Evolutionary conservation across 139 green algal species (phyloP), one percentile per base, ranked within the genome.

Genomic region (Zygnema cylindricum): DNA sequence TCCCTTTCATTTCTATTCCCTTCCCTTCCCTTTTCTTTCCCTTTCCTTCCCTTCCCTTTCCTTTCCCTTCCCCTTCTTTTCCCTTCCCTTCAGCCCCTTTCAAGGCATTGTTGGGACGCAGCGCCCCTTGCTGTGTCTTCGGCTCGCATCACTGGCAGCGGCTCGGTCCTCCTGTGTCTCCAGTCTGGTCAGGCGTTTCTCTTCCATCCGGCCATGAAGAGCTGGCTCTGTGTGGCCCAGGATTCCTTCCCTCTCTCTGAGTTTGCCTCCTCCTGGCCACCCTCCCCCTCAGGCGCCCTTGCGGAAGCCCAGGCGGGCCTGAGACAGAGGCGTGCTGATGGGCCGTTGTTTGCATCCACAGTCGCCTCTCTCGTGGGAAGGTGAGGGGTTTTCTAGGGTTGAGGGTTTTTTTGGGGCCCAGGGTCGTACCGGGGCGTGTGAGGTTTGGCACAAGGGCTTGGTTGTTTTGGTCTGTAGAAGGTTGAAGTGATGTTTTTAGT

Each of bases 181-280:
- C 35, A 40, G 32, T 89, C 87, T 40, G 33, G 85, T 25, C 7
- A 90, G 3, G 85, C 85, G 21, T 91, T 84, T 33, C 11, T 89
- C 79, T 90, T 81, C 79, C 85, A 90, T 42, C 2, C 76, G 1
- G 85, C 35, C 1, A 91, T 90, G 81, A 38, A 55, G 30, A 22
- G 1, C 2, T 90, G 85, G 85, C 49, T 90, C 25, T 54, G 79
- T 16, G 21, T 90, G 2, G 85, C 85, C 22, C 42, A 90, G 32
- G 3, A 90, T 3, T 77, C 78, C 1, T 90, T 90, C n/a, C 30
- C 81, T 43, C 77, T 69, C 36, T 90, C 85, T 16, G 81, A 90
- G 25, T 90, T 89, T 39, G 23, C 81, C 30, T 89, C 85, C 42
- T 49, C 21, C 30, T n/a, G 79, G 85, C 30, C n/a, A 3, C 16